Evolutionary conservation across 2,329 filamentous ascomycete species (phyloP), one percentile per base, ranked within the genome.

Genomic region (Fusarium albosuccineum): DNA sequence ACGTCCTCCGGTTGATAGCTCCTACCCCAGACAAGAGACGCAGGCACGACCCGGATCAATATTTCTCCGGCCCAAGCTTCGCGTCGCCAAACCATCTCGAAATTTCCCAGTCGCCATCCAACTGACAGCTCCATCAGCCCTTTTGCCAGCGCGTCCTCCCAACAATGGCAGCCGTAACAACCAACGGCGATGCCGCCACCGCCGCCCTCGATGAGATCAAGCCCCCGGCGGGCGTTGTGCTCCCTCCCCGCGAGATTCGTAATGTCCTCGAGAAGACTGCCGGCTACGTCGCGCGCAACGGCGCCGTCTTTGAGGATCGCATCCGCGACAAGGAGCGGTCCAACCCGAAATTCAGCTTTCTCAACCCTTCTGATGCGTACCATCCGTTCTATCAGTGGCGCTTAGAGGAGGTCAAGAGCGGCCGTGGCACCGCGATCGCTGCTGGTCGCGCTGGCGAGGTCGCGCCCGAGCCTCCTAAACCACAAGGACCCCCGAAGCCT

Each of bases 341-440:
- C 70, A 96, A 97, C 74, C 88, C 92, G n/a, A 97, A 97, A 76
- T 96, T 98, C 78, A 93, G 91, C 73, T 99, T 98, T 78, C 82
- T 99, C 30, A 90, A 88, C 74, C 83, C 86, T 14, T 86, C 88
- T 70, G 95, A 99, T 80, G 87, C 94, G 3, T 99, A 97, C 81
- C 87, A 94, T 67, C 83, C 90, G 9, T 99, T 92, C 81, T 99
- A 97, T 77, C 82, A 89, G 81, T 99, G 96, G 96, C 90, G 95
- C 69, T 85, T 97, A 30, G 87, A 87, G 63, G 95, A 98, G 81
- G 91, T 97, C 77, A 91, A 87, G 73, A 91, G 91, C 53, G 96
- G 96, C 6, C 87, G 94, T 70, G 93, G 94, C 56, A 94, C 92
- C 11, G 87, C 88, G 14, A 85, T 97, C 39, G 89, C 91, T 57